These are phyloP conservation scores for Alternaria burnsii DNA, from an alignment of 2,329 filamentous ascomycete genomes.

Conservation along the genomic window DNA sequence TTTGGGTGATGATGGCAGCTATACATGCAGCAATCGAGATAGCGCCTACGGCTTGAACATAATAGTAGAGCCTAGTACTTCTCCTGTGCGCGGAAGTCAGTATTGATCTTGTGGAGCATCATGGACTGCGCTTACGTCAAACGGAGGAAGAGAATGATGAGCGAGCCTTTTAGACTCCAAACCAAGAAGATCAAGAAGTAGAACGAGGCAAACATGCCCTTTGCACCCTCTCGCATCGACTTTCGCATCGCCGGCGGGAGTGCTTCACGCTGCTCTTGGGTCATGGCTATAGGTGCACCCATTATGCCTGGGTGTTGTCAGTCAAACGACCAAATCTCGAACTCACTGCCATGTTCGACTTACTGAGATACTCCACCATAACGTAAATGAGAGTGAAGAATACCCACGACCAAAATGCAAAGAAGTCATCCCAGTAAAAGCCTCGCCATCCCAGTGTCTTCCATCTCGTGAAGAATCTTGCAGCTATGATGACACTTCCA, in stretches of 20 bases:
- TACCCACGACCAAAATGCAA: background rate
- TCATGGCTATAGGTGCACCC: constrained; percentile 9
- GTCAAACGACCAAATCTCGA: background rate
- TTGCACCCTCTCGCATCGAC: constrained; percentile 7
- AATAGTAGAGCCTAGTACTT: background rate
- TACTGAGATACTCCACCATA: constrained; percentile 6
- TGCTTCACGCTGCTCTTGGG: constrained; percentile 6
- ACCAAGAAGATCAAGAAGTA: constrained; percentile 2
- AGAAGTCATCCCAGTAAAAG: constrained; percentile 1
- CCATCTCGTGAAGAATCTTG: background rate
- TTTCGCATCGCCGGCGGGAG: background rate
- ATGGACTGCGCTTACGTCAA: background rate
- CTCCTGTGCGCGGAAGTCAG: background rate
- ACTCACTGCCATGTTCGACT: background rate
- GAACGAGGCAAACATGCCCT: constrained; percentile 2
- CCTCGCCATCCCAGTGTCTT: background rate
- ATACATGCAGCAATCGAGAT: background rate
- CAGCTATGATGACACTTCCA: background rate
- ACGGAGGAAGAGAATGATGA: background rate
- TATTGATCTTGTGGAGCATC: background rate
- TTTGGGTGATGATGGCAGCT: constrained; percentile 1
- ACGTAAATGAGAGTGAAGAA: constrained; percentile 2
- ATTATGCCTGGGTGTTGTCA: background rate
- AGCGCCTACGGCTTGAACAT: background rate
- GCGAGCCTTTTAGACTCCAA: constrained; percentile 1